phyloP scores from a whole-genome alignment of 2,329 filamentous ascomycete species.

The Phialocephala sp. region DNA sequence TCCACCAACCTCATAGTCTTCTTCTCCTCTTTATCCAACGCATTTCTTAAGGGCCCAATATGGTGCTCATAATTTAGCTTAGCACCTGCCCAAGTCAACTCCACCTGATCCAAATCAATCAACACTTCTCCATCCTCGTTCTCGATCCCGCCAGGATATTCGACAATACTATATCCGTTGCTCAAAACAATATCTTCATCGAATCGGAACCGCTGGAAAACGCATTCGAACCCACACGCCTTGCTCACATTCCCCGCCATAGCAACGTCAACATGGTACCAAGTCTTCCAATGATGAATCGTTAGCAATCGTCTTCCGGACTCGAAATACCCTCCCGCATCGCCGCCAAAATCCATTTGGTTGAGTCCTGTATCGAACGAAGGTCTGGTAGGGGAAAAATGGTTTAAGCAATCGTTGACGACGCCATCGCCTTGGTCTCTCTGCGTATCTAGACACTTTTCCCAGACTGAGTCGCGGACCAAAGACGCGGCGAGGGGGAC shows the following conservation, averaged over 20 bases:
- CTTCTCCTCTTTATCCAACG: slow-evolving; percentile 55
- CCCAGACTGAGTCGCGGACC: slow-evolving; percentile 22
- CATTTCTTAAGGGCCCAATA: slow-evolving; percentile 55
- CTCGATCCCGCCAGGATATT: slow-evolving; percentile 32
- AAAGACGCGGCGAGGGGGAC: slow-evolving; percentile 34
- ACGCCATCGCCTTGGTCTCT: slow-evolving; percentile 36
- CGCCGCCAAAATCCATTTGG: slow-evolving; percentile 40
- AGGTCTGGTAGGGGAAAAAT: slow-evolving; percentile 28
- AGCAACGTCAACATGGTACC: slow-evolving; percentile 35
- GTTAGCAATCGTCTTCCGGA: slow-evolving; percentile 35
- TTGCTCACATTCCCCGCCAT: slow-evolving; percentile 23
- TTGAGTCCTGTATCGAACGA: slow-evolving; percentile 34
- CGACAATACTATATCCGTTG: slow-evolving; percentile 47
- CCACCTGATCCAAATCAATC: slow-evolving; percentile 42
- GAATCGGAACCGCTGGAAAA: slow-evolving; percentile 52
- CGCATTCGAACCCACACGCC: slow-evolving; percentile 39
- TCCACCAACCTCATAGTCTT: slow-evolving; percentile 45
- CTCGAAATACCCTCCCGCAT: slow-evolving; percentile 36
- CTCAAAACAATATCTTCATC: slow-evolving; percentile 48
- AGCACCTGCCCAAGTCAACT: slow-evolving; percentile 49
- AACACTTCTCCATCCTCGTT: neutral
- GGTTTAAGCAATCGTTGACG: slow-evolving; percentile 34
- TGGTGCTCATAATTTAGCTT: slow-evolving; percentile 52
- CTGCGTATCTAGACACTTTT: slow-evolving; percentile 27
- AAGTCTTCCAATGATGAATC: slow-evolving; percentile 38